phyloP scores from a whole-genome alignment of 352 stramenopile species.

The Phytopythium litorale region DNA sequence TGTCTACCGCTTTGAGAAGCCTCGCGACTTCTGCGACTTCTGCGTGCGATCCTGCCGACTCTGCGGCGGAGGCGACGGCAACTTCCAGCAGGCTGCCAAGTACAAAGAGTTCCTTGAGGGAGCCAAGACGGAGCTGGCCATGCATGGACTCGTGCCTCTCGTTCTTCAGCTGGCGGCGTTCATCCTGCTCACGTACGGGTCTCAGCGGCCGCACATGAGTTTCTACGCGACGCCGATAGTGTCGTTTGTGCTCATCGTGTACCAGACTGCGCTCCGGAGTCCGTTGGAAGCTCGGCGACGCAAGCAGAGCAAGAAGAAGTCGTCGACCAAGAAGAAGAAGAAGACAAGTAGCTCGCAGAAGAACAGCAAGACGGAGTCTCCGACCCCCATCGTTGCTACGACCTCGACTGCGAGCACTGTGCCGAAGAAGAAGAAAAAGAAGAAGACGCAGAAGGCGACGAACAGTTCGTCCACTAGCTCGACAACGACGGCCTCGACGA shows the following conservation, averaged over 20 bases:
- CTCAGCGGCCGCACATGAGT: constrained; percentile 45
- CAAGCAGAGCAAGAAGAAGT: constrained; percentile 53
- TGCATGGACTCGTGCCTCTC: constrained; percentile 56
- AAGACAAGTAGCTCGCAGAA: constrained; percentile 32
- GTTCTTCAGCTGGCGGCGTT: constrained; percentile 40
- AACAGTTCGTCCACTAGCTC: constrained; percentile 4
- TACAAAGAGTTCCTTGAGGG: constrained; percentile 72
- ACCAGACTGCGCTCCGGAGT: constrained; percentile 48
- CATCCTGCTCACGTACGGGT: constrained; percentile 37
- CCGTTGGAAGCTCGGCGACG: constrained; percentile 48
- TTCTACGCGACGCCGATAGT: constrained; percentile 47
- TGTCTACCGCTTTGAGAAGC: constrained; percentile 62
- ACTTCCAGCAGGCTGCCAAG: constrained; percentile 66
- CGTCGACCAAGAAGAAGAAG: constrained; percentile 56
- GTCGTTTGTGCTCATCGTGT: constrained; percentile 40
- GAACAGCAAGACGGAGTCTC: constrained; percentile 18
- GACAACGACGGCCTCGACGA: background rate
- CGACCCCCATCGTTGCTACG: background rate
- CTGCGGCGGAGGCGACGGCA: constrained; percentile 74
- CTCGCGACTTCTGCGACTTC: constrained; percentile 69
- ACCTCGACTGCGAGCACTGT: background rate
- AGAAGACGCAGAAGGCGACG: background rate
- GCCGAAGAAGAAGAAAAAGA: constrained; percentile 9
- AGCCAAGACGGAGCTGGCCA: constrained; percentile 47
- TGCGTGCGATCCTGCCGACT: constrained; percentile 66